Percentiles rank a stretch among this genome's conserved stretches.
phyloP scores from a whole-genome alignment of 2,329 filamentous ascomycete species.

The Alternaria sp. region DNA sequence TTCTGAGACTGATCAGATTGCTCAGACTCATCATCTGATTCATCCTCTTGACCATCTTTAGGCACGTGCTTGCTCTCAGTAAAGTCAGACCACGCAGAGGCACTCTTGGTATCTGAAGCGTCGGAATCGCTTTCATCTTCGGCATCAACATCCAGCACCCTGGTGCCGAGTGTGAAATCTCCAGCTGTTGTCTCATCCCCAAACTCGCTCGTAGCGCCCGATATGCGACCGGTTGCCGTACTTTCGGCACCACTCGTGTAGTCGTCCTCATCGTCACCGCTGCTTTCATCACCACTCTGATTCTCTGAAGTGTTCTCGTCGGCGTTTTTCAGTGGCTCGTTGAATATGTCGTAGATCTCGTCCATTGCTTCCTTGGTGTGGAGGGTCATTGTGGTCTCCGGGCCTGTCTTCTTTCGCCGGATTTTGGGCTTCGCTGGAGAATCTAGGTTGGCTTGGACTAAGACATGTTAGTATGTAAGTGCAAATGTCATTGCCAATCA shows the following conservation, averaged over 20 bases:
- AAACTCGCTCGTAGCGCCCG: constrained; percentile 68
- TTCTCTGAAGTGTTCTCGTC: constrained; percentile 56
- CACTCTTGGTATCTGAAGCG: constrained; percentile 52
- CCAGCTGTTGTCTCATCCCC: constrained; percentile 64
- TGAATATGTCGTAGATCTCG: constrained; percentile 97
- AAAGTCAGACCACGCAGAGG: constrained; percentile 90
- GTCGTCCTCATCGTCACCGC: constrained; percentile 68
- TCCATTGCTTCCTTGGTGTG: constrained; percentile 95
- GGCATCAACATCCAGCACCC: constrained; percentile 53
- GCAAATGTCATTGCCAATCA: too few species aligned
- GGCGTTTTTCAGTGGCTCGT: constrained; percentile 72
- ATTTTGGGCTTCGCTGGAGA: constrained; percentile 82
- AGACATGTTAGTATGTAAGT: constrained; percentile 22
- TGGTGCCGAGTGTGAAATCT: constrained; percentile 56
- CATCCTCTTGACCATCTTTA: constrained; percentile 36
- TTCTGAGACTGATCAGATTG: constrained; percentile 42
- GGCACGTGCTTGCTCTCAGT: constrained; percentile 75
- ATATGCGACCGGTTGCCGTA: constrained; percentile 76
- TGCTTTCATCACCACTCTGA: constrained; percentile 70
- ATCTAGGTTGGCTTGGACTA: constrained; percentile 91
- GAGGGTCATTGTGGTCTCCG: constrained; percentile 96
- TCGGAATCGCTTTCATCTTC: constrained; percentile 42
- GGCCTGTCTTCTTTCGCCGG: constrained; percentile 71
- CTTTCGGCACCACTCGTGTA: constrained; percentile 89
- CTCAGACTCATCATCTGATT: constrained; percentile 47